Conservation (phyloP, 495 filamentous ascomycete species). For the Talaromyces wortmannii region DNA sequence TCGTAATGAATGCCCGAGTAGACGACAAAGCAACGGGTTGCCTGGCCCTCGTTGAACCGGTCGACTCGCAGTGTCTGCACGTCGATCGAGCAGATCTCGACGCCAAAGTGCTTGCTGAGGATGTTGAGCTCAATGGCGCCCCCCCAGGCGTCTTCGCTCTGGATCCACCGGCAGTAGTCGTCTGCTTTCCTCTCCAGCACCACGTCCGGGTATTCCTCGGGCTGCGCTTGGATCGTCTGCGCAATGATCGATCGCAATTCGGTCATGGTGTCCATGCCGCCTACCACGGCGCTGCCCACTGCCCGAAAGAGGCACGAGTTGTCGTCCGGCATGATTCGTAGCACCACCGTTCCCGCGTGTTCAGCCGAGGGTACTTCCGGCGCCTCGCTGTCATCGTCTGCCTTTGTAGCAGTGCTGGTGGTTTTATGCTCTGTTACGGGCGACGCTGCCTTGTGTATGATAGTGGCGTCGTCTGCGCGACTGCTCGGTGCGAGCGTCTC, state of each 20-base stretch:
- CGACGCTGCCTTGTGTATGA: conserved; percentile 4
- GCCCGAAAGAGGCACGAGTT: conserved; percentile 94
- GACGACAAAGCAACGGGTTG: conserved; percentile 70
- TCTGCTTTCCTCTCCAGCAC: conserved; percentile 70
- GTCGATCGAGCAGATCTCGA: conserved; percentile 85
- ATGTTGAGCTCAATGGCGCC: conserved; percentile 87
- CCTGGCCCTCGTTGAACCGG: conserved; percentile 71
- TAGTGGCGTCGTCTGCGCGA: conserved; percentile 7
- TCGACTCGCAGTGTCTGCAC: conserved; percentile 63
- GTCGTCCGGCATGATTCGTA: conserved; percentile 96
- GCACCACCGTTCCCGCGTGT: conserved; percentile 60
- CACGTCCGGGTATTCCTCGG: conserved; percentile 62
- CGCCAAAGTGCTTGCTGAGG: conserved; percentile 73
- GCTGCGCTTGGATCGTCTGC: conserved; percentile 67
- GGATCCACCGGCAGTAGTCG: conserved; percentile 81
- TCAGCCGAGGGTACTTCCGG: conserved; percentile 61
- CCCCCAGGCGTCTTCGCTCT: conserved; percentile 77
- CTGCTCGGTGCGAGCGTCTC: conserved; percentile 17
- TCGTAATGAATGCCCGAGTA: conserved; percentile 98
- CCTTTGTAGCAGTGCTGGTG: conserved; percentile 21
- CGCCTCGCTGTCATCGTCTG: conserved; percentile 45
- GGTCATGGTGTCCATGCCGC: conserved; percentile 62
- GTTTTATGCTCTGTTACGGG: too few relatives aligned
- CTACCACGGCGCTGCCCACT: conserved; percentile 69
- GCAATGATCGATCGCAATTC: conserved; percentile 78